A percentile compares a stretch with the other conserved stretches of the same genome.
phyloP scores from a whole-genome alignment of 345 rosid species.

The Moricandia arvensis region DNA sequence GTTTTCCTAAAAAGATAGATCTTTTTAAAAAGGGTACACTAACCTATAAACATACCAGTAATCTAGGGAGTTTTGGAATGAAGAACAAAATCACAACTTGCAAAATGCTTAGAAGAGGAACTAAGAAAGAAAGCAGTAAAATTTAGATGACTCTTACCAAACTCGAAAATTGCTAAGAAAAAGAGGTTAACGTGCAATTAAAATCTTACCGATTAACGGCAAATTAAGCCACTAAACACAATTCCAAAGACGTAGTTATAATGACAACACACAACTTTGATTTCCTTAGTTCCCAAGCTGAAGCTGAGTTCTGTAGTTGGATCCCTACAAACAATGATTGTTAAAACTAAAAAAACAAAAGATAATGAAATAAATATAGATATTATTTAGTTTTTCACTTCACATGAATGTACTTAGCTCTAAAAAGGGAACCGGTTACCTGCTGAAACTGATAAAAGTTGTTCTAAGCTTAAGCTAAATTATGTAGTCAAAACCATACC shows the following conservation, averaged over 20 bases:
- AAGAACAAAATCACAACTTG: conserved; percentile 45
- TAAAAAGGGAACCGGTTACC: too few relatives aligned
- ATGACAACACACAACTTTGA: conserved; percentile 32
- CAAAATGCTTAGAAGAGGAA: conserved; percentile 34
- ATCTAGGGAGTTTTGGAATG: conserved; percentile 55
- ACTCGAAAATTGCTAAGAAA: background rate
- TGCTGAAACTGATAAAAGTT: too few relatives aligned
- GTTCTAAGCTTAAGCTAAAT: too few relatives aligned
- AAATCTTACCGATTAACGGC: conserved; percentile 36
- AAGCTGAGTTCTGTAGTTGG: too few relatives aligned
- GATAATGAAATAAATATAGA: background rate
- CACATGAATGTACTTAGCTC: too few relatives aligned
- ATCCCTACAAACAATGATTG: background rate
- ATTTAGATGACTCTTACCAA: background rate
- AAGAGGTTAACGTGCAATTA: background rate
- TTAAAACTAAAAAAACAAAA: background rate
- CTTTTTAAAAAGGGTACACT: too few relatives aligned
- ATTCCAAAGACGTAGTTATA: conserved; percentile 35
- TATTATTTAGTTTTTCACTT: too few relatives aligned
- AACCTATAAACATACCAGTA: conserved; percentile 43
- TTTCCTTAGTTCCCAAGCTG: background rate
- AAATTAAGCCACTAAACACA: conserved; percentile 36
- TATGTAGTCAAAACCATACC: too few relatives aligned
- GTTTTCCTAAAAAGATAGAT: background rate
- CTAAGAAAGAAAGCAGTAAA: conserved; percentile 4